These are phyloP conservation scores for Cystobasidiaceae sp. DNA, from an alignment of 1,284 basidiomycete genomes.

Conservation along the genomic window DNA sequence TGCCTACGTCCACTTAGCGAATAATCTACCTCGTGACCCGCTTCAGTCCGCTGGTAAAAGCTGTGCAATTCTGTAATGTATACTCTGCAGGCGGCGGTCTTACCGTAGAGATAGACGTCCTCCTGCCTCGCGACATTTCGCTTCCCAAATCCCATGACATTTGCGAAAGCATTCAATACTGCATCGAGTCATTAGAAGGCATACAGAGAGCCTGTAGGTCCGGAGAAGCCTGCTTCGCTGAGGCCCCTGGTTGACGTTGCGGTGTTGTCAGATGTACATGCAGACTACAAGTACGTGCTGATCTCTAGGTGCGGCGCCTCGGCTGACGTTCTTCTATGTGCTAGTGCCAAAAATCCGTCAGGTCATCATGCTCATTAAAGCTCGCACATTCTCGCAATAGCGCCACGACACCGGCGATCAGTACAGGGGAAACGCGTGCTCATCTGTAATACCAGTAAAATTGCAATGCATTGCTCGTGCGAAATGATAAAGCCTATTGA, in stretches of 20 bases:
- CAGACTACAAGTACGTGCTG: conserved; percentile 26
- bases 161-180: conserved; percentile 40
- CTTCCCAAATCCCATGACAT: conserved; percentile 47
- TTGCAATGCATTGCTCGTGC: too few species aligned
- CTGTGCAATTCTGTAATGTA: conserved; percentile 41
- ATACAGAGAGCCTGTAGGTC: conserved; percentile 26
- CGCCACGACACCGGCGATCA: too few species aligned
- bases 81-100: conserved; percentile 43
- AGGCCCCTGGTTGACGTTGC: background rate
- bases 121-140: conserved; percentile 48
- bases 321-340: background rate
- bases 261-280: conserved; percentile 12
- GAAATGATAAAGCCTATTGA: too few species aligned
- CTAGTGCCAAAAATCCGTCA: conserved; percentile 15
- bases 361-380: conserved; percentile 13
- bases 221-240: background rate
- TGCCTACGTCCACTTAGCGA: conserved; percentile 43
- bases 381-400: too few species aligned
- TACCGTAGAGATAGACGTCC: conserved; percentile 50
- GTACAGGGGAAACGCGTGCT: too few species aligned
- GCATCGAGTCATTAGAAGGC: conserved; percentile 45
- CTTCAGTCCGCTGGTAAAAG: conserved; percentile 42
- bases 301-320: background rate
- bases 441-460: too few species aligned
- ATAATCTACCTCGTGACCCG: conserved; percentile 52